Conservation (phyloP, 1,284 basidiomycete species). For the Ceratobasidium theobromae region DNA sequence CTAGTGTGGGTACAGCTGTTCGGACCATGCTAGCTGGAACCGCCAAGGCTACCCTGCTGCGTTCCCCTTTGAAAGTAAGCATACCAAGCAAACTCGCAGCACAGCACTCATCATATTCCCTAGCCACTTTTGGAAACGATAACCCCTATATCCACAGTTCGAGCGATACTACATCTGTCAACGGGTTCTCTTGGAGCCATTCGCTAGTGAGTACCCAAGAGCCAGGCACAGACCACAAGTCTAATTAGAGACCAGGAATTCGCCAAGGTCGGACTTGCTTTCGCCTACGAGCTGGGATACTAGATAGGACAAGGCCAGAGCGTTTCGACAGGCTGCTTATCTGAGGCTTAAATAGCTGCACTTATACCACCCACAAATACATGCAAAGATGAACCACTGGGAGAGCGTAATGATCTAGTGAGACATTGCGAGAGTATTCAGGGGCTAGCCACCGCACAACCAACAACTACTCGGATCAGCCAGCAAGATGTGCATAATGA, state of each 20-base stretch:
- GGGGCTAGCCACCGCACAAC: too few species aligned
- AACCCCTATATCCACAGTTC: constrained; percentile 49
- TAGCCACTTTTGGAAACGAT: constrained; percentile 11
- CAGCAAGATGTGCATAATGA: too few species aligned
- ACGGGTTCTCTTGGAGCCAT: constrained; percentile 54
- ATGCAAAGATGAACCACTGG: too few species aligned
- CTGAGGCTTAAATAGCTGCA: too few species aligned
- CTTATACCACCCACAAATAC: too few species aligned
- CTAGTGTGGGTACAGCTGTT: constrained; percentile 32
- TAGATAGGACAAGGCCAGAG: constrained; percentile 40
- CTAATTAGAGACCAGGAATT: constrained; percentile 43
- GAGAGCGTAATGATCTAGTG: too few species aligned
- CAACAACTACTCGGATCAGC: too few species aligned
- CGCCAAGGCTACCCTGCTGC: constrained; percentile 49
- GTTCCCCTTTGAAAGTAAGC: constrained; percentile 44
- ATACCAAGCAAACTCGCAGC: constrained; percentile 33
- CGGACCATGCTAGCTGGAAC: constrained; percentile 42
- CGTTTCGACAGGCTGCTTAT: background rate
- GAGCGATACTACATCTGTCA: constrained; percentile 51
- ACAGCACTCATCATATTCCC: constrained; percentile 40
- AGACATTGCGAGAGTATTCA: too few species aligned
- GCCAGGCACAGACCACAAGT: background rate
- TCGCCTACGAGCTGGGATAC: constrained; percentile 49
- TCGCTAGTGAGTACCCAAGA: constrained; percentile 34
- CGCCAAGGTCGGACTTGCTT: constrained; percentile 53